Evolutionary conservation across 768 basidiomycete species (phyloP), one percentile per base, ranked within the genome.

Genomic region (Tubosaeta sp.): DNA sequence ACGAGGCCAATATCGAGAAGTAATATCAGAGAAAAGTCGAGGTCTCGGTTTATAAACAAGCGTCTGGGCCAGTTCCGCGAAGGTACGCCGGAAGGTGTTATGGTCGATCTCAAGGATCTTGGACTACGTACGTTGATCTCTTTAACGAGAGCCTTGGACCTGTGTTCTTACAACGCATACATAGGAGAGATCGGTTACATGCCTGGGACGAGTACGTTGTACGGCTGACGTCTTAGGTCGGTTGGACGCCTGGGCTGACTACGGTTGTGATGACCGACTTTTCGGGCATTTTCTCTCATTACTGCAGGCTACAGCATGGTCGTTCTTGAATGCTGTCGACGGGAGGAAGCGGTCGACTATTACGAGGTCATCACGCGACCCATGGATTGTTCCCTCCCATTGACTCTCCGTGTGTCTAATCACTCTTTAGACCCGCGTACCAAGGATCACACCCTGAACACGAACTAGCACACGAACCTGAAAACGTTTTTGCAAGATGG

Each of bases 141-240:
- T 47, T 43, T 53, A 43, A 42, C 45, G 14, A 33, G 32, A 51
- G 22, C 22, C 22, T 22, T 22, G 22, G 14, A 7, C 4, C 3
- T 22, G 22, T 37, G n/a, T 57, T 52, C 60, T 62, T 53, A 57
- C 32, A 29, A 22, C 6, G 31, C 16, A 17, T 22, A 49, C 51
- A 92, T 51, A 93, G 92, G 82, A 38, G 93, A 95, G 68, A 92
- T 86, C 53, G 93, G 94, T 1, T 98, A 95, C 97, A 89, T 86
- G 41, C 83, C 85, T 9, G 84, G 84, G 50, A 87, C 93, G 81
- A 79, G 84, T 50, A 75, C 83, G 42, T 77, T 77, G 88, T 91
- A 67, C 84, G 72, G 16, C 35, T 42, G 35, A 43, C 16, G 7
- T 43, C 37, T 26, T 17, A n/a, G 33, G 6, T 41, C 14, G 22